Conservation (phyloP, 2,329 filamentous ascomycete genomes). For the Hymenoscyphus infarciens region DNA sequence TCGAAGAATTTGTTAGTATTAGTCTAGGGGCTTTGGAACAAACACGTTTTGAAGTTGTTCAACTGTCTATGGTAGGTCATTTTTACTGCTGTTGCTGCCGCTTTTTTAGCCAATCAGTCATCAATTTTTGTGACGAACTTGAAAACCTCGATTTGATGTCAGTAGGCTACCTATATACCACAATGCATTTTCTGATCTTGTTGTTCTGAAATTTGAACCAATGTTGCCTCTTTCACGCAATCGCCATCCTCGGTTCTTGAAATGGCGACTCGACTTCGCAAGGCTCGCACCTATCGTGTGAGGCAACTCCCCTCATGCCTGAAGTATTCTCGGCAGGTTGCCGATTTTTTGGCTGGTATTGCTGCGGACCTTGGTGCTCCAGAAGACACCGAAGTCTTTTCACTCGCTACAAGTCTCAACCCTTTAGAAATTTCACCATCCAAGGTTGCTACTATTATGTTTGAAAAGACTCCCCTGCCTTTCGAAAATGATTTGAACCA, state of each 20-base stretch:
- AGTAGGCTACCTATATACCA: neutral
- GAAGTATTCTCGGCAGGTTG: neutral
- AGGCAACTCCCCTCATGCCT: conserved; percentile 5
- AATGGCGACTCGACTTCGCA: neutral
- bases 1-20: no score
- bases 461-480: neutral
- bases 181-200: neutral
- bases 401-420: conserved; percentile 2
- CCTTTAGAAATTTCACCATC: neutral
- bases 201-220: neutral
- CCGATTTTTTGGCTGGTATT: neutral
- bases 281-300: conserved; percentile 1
- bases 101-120: neutral
- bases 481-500: conserved; percentile 1
- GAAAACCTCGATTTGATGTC: neutral
- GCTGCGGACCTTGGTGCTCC: neutral
- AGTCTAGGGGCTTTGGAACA: no score
- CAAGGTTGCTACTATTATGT: conserved; percentile 6
- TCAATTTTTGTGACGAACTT: neutral
- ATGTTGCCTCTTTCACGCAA: neutral
- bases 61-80: no score
- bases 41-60: no score
- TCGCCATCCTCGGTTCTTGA: neutral
- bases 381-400: conserved; percentile 5
- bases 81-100: no score